Conservation (phyloP, 495 filamentous ascomycete species). For the Penicilliopsis zonata region DNA sequence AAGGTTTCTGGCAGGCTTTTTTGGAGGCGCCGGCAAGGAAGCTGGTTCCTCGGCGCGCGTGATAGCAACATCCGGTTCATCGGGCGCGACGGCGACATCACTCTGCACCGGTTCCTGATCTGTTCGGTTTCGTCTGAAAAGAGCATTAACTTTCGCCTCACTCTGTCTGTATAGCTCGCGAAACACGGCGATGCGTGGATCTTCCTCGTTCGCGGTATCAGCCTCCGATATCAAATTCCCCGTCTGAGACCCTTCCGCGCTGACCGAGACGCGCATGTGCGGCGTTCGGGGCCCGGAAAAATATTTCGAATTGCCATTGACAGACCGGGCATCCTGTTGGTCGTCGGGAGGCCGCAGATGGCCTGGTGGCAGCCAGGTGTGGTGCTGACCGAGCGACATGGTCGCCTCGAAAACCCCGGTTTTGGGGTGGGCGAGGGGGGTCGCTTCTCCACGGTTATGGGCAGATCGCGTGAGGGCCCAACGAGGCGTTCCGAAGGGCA, state of each 20-base stretch:
- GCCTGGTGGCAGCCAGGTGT: constrained; percentile 36
- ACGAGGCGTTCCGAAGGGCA: constrained; percentile 11
- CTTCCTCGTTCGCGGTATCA: constrained; percentile 47
- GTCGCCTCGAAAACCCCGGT: constrained; percentile 37
- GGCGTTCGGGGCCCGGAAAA: constrained; percentile 36
- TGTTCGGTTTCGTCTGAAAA: constrained; percentile 42
- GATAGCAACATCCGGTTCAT: constrained; percentile 15
- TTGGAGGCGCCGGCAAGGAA: constrained; percentile 28
- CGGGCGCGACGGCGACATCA: constrained; percentile 13
- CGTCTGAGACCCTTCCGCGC: constrained; percentile 33
- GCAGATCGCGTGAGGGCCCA: constrained; percentile 22
- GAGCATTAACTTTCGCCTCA: constrained; percentile 45
- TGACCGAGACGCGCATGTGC: constrained; percentile 36
- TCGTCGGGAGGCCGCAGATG: constrained; percentile 36
- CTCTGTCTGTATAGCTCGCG: constrained; percentile 44
- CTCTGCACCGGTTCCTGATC: constrained; percentile 15
- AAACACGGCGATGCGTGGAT: constrained; percentile 50
- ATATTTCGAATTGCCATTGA: constrained; percentile 35
- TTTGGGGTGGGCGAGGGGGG: constrained; percentile 34
- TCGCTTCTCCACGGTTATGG: constrained; percentile 35
- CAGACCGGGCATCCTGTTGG: constrained; percentile 29
- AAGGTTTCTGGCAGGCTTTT: constrained; percentile 57
- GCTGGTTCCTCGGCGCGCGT: constrained; percentile 29
- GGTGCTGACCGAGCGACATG: constrained; percentile 39
- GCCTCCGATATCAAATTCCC: constrained; percentile 36